Evolutionary conservation across 495 filamentous ascomycete species (phyloP).

Genomic region (Copromyces sp.): DNA sequence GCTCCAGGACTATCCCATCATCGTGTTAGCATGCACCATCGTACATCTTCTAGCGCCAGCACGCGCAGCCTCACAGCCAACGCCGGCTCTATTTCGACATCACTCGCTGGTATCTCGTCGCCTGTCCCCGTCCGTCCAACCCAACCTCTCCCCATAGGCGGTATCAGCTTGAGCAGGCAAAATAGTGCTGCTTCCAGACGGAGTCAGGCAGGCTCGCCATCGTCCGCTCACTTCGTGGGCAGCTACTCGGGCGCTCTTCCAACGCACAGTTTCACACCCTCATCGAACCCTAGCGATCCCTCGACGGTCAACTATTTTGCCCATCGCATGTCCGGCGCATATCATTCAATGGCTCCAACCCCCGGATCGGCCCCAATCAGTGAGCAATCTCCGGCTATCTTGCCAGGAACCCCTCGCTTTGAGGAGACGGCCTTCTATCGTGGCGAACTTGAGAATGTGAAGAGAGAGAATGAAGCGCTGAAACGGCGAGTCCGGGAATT

Average conservation of each 20-base stretch:
- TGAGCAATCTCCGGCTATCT: conserved; percentile 34
- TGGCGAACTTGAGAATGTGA: conserved; percentile 61
- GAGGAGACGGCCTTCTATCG: conserved; percentile 62
- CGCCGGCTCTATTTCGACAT: conserved; percentile 2
- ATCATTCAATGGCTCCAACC: conserved; percentile 7
- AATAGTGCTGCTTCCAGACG: conserved; percentile 34
- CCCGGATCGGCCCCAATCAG: conserved; percentile 9
- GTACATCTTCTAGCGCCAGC: conserved; percentile 41
- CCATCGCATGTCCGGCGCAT: conserved; percentile 10
- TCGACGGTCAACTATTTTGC: conserved; percentile 23
- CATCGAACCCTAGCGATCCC: conserved; percentile 13
- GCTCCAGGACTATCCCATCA: conserved; percentile 32
- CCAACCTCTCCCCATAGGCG: conserved; percentile 17
- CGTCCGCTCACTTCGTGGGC: conserved; percentile 14
- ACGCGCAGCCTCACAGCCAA: conserved; percentile 40
- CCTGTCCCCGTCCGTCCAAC: conserved; percentile 23
- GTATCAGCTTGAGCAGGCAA: conserved; percentile 31
- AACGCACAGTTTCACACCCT: conserved; percentile 7
- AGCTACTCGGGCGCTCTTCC: not conserved
- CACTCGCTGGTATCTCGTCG: conserved; percentile 22
- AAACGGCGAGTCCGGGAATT: conserved; percentile 64
- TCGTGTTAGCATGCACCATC: conserved; percentile 31
- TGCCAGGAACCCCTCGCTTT: conserved; percentile 49
- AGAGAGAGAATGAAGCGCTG: conserved; percentile 71
- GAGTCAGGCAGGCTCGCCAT: conserved; percentile 32